Base-by-base conservation (phyloP, 164 flowering plant species). In the Nymphaea colorata region DNA sequence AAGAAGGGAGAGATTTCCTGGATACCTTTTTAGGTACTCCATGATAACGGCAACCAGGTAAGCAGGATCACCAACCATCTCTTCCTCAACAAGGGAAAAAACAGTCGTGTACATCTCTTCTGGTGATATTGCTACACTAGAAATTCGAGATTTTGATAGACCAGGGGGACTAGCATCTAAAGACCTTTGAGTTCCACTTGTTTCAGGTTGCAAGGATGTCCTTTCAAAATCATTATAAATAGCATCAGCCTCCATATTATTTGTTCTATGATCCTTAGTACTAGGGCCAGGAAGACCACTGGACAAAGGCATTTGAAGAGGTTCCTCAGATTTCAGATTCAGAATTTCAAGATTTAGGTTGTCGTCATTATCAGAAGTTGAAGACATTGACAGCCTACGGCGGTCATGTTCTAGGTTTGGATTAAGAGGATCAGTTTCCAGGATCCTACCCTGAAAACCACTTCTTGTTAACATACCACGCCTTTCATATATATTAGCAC, bases 21-120 rank as follows among this genome's bases (percentile, higher is more conserved):
- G 7, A 45, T 84, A 93, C 99, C 99, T 88, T 66, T 89, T 86
- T 44, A 94, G 83, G 79, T 90, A 91, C 81, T 91, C 96, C 60
- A 87, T 72, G 68, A 91, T 82, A 65, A 91, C 75, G 45, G 93
- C 79, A 70, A 85, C 77, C 78, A 95, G 82, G 77, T 95, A 92
- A 68, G 88, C 76, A 68, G 91, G 83, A 69, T 95, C 94, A 64
- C 87, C 95, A 0, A 81, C 72, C 89, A 92, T 84, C 83, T 88
- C 94, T 75, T 90, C 99, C 79, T 95, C 96, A 44, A 85, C 85
- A 55, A 83, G 81, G 79, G 92, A 74, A 78, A 95, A 90, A 57
- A 95, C 90, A 76, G 70, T 84, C 74, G 69, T 79, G 78, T 86
- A 90, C 82, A 95, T 79, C 76, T 95, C 99, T 75, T 85, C 89